Evolutionary conservation across 139 green algal genomes (phyloP), one percentile per base, ranked within the genome.

Genomic region (Coelastrella sp.): DNA sequence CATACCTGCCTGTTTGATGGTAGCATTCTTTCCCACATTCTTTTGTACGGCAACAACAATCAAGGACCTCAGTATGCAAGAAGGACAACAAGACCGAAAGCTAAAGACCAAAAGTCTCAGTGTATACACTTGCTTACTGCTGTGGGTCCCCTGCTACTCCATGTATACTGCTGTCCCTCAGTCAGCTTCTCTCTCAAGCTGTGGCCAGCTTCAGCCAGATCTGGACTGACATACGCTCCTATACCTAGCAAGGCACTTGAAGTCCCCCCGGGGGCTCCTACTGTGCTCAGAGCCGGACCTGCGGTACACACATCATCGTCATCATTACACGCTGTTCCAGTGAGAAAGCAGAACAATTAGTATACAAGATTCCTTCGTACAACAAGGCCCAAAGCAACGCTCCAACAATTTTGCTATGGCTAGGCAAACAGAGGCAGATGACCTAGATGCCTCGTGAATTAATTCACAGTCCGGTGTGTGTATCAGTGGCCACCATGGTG

Each of bases 191-290:
- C 56, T 13, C 85, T 23, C 73, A 89, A 60, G 57, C 85, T 89
- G 94, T 99, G 97, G 7, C 93, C 96, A 4, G 94, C 94, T 1
- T 94, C 91, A 0, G 97, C 97, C 80, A 99, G 93, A n/a, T 89
- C 86, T 0, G 97, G 96, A 22, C 91, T 95, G 66, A 99, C 96
- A 83, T 96, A 99, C 0, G 97, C 97, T 7, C 97, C 97, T 58
- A 99, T 95, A 54, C 90, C 91, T 16, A 98, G 93, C 64, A 98
- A 94, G 58, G 94, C 88, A 78, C 89, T 93, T 74, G 82, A 94
- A 59, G 96, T 99, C 90, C 97, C 97, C 80, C 94, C 95, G 3
- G 97, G 97, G 2, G 97, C 96, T 3, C 97, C 96, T 23, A 98
- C 96, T 11, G 97, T 98, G 20, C 90, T 94, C 32, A 99, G 95